Base-by-base conservation (phyloP, 352 stramenopile genomes). In the Thraustochytrium sp. region DNA sequence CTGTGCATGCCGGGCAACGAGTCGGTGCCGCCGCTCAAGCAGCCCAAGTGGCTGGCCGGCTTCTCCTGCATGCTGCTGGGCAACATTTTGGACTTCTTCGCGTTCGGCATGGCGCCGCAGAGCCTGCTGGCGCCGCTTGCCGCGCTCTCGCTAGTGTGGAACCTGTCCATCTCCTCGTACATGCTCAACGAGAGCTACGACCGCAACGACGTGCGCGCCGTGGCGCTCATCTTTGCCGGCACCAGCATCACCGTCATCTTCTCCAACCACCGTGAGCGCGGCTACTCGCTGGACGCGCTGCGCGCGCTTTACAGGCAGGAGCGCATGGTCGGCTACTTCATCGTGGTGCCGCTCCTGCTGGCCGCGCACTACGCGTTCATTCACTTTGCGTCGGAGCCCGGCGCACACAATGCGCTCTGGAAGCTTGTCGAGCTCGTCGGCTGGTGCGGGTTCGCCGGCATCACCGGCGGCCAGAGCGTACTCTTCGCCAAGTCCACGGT, bases 41-140 rank as follows among this genome's bases (percentile, higher is more conserved):
- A 96, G 87, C 92, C 92, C 36, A 87, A 95, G n/a, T 96, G 92
- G 92, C 87, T 96, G 48, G 85, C 95, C 26, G 92, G 92, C 83
- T 93, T 96, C 38, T 87, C 86, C 0, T 87, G 95, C 34, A 92
- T 96, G 49, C 90, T 90, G 49, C 78, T 94, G 31, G 92, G 92
- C 44, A 94, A 90, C 29, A 87, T 96, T 9, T 85, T 96, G 16
- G 93, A 97, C 88, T 96, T 97, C 85, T 89, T 96, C 9, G 92
- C 92, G 2, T 95, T 97, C 82, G 92, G 93, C n/a, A 93, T 97
- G 90, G 93, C 93, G 0, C 92, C 93, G 16, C 91, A 95, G 87
- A 95, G 92, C 16, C 86, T 97, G 21, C 77, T 97, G 21, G 92
- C 91, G 38, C 92, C 92, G 34, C 88, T 97, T 61, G 93, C 92